Conservation (phyloP, 2,329 filamentous ascomycete genomes). For the Fusarium euwallaceae region DNA sequence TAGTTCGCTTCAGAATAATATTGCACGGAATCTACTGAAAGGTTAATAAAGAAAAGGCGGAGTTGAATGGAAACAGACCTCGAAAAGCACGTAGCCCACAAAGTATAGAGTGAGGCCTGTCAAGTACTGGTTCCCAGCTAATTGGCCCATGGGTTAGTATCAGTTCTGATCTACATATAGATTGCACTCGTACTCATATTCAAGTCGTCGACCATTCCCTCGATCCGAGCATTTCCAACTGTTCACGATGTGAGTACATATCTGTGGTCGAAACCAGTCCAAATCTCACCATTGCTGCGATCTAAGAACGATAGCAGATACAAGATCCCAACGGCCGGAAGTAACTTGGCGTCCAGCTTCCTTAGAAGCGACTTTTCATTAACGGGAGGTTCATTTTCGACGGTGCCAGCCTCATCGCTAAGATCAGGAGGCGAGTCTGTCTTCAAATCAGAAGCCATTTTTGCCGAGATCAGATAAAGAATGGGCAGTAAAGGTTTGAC, state of each 20-base stretch:
- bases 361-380: conserved; percentile 70
- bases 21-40: conserved; percentile 68
- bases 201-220: conserved; percentile 66
- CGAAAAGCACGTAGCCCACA: conserved; percentile 69
- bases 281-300: conserved; percentile 66
- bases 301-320: conserved; percentile 71
- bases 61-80: conserved; percentile 51
- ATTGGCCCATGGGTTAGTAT: neutral
- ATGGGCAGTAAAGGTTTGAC: neutral
- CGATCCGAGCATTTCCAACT: conserved; percentile 71
- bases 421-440: conserved; percentile 27
- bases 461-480: neutral
- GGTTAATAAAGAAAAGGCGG: neutral
- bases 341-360: conserved; percentile 65
- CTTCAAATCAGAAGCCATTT: conserved; percentile 11
- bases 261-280: conserved; percentile 26
- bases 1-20: conserved; percentile 72
- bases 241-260: conserved; percentile 22
- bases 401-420: conserved; percentile 32
- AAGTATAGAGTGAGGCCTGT: conserved; percentile 77
- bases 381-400: conserved; percentile 46
- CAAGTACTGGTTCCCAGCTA: conserved; percentile 72
- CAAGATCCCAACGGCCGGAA: conserved; percentile 67
- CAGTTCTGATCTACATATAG: too few relatives aligned
- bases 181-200: conserved; percentile 59